Percentiles rank a stretch among this genome's conserved stretches.
These are phyloP conservation scores for Ballota nigra DNA, from an alignment of 257 asterid species.

Conservation along the genomic window DNA sequence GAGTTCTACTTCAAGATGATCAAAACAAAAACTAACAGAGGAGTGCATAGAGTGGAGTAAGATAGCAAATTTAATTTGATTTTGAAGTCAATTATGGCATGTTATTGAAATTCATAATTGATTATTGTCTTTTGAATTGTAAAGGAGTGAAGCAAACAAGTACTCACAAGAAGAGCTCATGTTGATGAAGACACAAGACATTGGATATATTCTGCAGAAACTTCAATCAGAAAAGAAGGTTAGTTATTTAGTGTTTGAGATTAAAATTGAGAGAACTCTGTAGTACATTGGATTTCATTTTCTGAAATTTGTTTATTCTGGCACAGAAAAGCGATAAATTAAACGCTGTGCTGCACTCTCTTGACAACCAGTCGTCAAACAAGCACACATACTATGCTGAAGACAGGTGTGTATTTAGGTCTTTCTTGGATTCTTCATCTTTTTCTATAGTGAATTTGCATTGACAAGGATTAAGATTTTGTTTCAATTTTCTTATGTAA, in stretches of 20 bases:
- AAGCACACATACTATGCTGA: constrained; percentile 71
- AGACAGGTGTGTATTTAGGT: constrained; percentile 54
- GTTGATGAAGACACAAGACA: constrained; percentile 94
- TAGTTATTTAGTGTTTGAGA: not conserved
- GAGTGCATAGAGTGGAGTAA: constrained; percentile 78
- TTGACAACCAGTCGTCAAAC: constrained; percentile 49
- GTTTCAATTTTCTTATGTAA: no score
- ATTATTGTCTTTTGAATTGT: constrained; percentile 23
- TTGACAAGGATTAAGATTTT: not conserved
- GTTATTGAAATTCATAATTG: not conserved
- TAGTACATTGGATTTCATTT: not conserved
- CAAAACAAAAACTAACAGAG: constrained; percentile 50
- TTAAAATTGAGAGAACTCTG: not conserved
- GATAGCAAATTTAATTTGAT: not conserved
- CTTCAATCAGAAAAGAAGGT: constrained; percentile 94
- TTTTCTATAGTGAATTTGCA: not conserved
- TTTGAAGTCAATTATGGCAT: not conserved
- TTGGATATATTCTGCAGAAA: constrained; percentile 75
- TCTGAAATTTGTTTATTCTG: constrained; percentile 15
- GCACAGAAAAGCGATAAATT: constrained; percentile 81
- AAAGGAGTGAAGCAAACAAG: constrained; percentile 75
- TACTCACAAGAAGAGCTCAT: constrained; percentile 72
- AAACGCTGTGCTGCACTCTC: constrained; percentile 50
- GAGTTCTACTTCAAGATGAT: constrained; percentile 86
- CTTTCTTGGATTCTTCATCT: not conserved